phyloP scores from a whole-genome alignment of 1,139 yeast genomes.

The Petasospora fabianii region DNA sequence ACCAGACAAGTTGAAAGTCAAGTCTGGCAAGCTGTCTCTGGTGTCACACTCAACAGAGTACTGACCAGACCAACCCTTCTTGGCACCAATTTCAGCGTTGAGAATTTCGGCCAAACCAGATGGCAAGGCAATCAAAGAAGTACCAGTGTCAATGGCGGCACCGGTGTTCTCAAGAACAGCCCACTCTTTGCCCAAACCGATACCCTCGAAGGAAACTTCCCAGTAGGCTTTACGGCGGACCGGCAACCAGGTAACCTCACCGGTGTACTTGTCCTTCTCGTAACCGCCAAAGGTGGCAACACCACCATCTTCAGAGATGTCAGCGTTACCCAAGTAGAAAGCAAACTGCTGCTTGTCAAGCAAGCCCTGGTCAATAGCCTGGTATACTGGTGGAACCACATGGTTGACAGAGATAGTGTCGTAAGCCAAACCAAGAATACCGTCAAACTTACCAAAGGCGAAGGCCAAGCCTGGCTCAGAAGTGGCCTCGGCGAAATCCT shows the following conservation, averaged over 20 bases:
- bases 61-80: constrained; percentile 96
- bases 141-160: constrained; percentile 98
- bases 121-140: constrained; percentile 92
- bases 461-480: constrained; percentile 96
- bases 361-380: constrained; percentile 76
- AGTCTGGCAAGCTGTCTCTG: constrained; percentile 81
- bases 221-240: constrained; percentile 99
- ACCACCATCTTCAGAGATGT: constrained; percentile 71
- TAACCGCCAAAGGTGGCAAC: constrained; percentile 93
- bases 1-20: constrained; percentile 85
- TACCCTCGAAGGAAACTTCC: constrained; percentile 92
- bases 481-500: constrained; percentile 96
- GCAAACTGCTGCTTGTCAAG: constrained; percentile 84
- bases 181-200: constrained; percentile 86
- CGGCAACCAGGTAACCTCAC: constrained; percentile 91
- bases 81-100: constrained; percentile 94
- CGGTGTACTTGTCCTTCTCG: constrained; percentile 68
- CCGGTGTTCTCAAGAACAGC: constrained; percentile 82
- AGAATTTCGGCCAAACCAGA: constrained; percentile 92
- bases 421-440: constrained; percentile 92
- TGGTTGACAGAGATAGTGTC: constrained; percentile 84
- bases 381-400: constrained; percentile 90
- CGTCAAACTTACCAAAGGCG: constrained; percentile 97
- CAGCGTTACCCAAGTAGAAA: constrained; percentile 82
- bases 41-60: constrained; percentile 84